Base-by-base conservation (phyloP, 345 rosid genomes). In the Salix dunnii region DNA sequence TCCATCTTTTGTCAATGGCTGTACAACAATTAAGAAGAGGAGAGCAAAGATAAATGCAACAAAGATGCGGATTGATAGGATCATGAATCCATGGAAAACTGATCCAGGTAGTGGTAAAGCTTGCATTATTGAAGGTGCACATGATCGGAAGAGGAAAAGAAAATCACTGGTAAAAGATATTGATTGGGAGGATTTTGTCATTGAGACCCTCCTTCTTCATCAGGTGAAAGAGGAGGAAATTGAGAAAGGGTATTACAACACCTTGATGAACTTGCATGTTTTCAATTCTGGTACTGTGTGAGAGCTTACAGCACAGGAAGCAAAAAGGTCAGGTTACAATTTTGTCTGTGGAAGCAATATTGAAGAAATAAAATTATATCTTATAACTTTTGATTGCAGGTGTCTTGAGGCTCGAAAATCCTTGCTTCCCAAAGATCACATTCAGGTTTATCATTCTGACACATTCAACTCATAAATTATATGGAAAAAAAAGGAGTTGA, bases 151-250 rank as follows among this genome's bases (percentile, higher is more conserved):
- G 74, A 88, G 81, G 81, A 88, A 86, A 85, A 88, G 78, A 78
- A 85, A 90, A 63, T 82, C 80, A 66, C 72, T 2, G 53, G 80
- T 17, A 11, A 68, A 53, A 72, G 89, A 77, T n/a, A 78, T 91
- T 74, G 94, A 89, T 83, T 91, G 94, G 97, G 97, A 93, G 72
- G 98, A 91, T 83, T 83, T 91, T 72, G 77, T 95, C n/a, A 90
- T 95, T 28, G 97, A 95, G 83, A 86, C 92, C 60, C 90, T 93
- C 28, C 87, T 91, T 49, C 86, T 93, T 53, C 92, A 89, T 79
- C 80, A 66, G 76, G 97, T 90, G 78, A 85, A 90, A 13, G 96
- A 89, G 55, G 90, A 87, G 82, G 97, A 95, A 77, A 90, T 95
- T 21, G 92, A 89, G 86, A 89, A 82, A 75, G 99, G 97, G 7